Evolutionary conservation across 2,329 filamentous ascomycete species (phyloP), one percentile per base, ranked within the genome.

Genomic region (Nannizziopsis arthrosporioides): DNA sequence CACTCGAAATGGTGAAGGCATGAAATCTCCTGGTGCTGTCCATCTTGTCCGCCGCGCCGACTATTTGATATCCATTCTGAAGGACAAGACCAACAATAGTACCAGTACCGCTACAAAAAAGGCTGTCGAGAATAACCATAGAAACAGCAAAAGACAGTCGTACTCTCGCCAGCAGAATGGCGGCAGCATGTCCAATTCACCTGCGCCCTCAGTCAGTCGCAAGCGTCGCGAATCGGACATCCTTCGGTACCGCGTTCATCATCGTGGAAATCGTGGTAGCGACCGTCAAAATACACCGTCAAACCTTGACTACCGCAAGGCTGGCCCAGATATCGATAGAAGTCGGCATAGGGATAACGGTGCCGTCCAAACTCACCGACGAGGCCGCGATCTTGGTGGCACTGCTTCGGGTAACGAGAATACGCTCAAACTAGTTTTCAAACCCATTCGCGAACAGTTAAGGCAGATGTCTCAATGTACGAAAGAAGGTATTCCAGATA

Each of bases 11-110:
- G 49, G 49, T 15, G 51, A 53, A 32, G 46, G 49, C 3, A 70
- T 68, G 32, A 93, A 94, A 60, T 94, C 90, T 2, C 92, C 92
- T 3, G 92, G 92, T n/a, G 90, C 92, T 17, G 92, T 98, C 22
- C 92, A 98, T 63, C 80, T 98, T 39, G 90, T 96, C 47, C 86
- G 92, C 42, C 84, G 92, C 51, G 85, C 90, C 8, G 92, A 96
- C 61, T 98, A 98, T 61, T 76, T 98, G 11, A 75, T 98, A 36
- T 94, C 88, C n/a, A 88, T 98, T 1, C 72, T 98, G 52, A 87
- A 90, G 61, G 86, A 94, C 60, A 87, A 93, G 65, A 83, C 81
- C 1, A 80, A 80, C 52, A 85, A 94, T 53, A 69, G 70, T 18
- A 60, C 63, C 27, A 69, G 63, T 60, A 75, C 77, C 27, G 78